A percentile compares a stretch with the other conserved stretches of the same genome.
phyloP scores from a whole-genome alignment of 352 stramenopile genomes.

The Phytophthora cryptogea region DNA sequence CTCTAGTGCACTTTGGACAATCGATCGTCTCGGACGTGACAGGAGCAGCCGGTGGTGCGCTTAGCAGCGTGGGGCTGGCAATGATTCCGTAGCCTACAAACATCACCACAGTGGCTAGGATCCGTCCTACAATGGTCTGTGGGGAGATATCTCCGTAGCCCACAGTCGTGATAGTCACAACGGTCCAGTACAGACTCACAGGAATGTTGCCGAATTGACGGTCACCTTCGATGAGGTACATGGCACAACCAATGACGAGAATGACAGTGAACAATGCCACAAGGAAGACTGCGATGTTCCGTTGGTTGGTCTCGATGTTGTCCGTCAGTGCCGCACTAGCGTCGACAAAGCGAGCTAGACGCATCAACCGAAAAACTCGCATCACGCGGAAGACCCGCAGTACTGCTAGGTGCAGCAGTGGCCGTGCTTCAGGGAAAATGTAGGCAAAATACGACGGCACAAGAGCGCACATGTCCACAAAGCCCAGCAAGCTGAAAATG shows the following conservation, averaged over 20 bases:
- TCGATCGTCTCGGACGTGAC: constrained; percentile 24
- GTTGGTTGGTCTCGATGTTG: constrained; percentile 83
- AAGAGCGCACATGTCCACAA: constrained; percentile 78
- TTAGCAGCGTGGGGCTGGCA: constrained; percentile 71
- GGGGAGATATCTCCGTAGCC: constrained; percentile 84
- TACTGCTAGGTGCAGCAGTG: constrained; percentile 74
- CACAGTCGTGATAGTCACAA: constrained; percentile 86
- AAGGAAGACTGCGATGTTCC: constrained; percentile 77
- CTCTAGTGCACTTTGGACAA: constrained; percentile 40
- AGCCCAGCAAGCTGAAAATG: constrained; percentile 67
- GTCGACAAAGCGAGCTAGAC: constrained; percentile 75
- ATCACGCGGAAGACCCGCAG: constrained; percentile 82
- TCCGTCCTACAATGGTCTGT: constrained; percentile 72
- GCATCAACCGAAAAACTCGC: constrained; percentile 77
- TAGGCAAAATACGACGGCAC: constrained; percentile 81
- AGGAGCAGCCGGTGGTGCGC: constrained; percentile 19
- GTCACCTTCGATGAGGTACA: constrained; percentile 85
- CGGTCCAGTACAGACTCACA: constrained; percentile 84
- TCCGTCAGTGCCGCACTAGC: constrained; percentile 69
- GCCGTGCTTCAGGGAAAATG: constrained; percentile 61
- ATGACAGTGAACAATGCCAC: constrained; percentile 77
- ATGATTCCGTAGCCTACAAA: constrained; percentile 87
- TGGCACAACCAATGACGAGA: constrained; percentile 78
- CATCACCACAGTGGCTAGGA: constrained; percentile 82
- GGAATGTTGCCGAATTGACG: constrained; percentile 82